Evolutionary conservation across 139 green algal genomes (phyloP).

Genomic region (Chlorella sp.): DNA sequence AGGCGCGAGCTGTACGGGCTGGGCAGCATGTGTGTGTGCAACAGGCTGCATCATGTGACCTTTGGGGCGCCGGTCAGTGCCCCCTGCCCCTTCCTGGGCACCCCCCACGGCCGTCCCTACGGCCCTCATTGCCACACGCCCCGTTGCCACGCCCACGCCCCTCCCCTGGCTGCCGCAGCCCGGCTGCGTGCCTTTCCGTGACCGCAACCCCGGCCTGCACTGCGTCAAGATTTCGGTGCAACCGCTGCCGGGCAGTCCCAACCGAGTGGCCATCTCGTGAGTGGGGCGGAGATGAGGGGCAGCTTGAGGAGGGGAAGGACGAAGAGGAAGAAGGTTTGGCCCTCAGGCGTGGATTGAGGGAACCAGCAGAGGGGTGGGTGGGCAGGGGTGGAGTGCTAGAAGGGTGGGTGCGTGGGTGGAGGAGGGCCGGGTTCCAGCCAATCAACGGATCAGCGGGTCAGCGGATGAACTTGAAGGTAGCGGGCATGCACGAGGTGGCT

Average conservation of each 20-base stretch:
- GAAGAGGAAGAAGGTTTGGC: background rate
- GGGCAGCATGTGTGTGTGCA: too few relatives aligned
- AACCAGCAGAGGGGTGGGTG: too few relatives aligned
- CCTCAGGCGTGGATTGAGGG: too few relatives aligned
- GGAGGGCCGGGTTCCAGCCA: too few relatives aligned
- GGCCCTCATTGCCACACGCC: background rate
- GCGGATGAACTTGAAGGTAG: too few relatives aligned
- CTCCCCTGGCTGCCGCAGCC: background rate
- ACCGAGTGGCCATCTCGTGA: background rate
- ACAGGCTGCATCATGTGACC: background rate
- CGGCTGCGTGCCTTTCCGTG: background rate
- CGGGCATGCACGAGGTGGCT: too few relatives aligned
- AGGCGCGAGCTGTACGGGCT: too few relatives aligned
- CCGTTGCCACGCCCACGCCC: background rate
- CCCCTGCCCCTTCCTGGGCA: too few relatives aligned
- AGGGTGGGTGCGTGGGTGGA: too few relatives aligned
- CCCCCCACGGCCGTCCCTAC: background rate
- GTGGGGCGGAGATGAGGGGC: too few relatives aligned
- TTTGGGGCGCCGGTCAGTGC: background rate
- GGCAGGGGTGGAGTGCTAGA: too few relatives aligned
- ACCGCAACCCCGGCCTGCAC: background rate
- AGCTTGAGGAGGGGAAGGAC: background rate
- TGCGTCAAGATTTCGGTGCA: background rate
- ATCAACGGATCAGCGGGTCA: too few relatives aligned
- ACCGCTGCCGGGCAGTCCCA: background rate